Base-by-base conservation (phyloP, 345 rosid genomes). In the Arabidopsis arenosa region DNA sequence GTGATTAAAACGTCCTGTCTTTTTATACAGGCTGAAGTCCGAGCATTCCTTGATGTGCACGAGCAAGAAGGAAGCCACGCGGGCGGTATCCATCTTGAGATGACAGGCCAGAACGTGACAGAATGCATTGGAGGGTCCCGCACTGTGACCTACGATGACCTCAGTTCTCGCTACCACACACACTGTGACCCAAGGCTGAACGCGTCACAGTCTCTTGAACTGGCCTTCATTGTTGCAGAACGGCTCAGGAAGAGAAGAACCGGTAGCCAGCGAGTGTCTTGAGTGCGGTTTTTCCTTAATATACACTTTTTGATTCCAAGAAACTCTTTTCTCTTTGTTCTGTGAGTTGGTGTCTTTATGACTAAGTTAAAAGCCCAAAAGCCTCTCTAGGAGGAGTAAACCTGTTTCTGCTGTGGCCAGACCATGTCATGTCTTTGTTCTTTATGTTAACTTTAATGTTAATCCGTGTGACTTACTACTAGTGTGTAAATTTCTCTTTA, bases 121-220 rank as follows among this genome's bases (percentile, higher is more conserved):
- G 88, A 87, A 66, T 87, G 90, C 81, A 79, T 87, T 33, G 90
- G 90, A 75, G 90, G 90, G 23, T 87, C 88, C 9, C 83, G 84
- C 13, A 82, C 86, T 9, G 90, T 87, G 54, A 87, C 88, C 26
- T 87, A 59, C 4, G 86, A 87, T 37, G 87, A 85, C 76, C 73
- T 87, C 3, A 70, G 84, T 75, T 87, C 90, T 36, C 86, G 88
- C 39, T 86, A 86, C 75, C 90, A 83, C 84, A 86, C 90, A 40
- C 90, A 85, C 43, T 87, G 90, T 32, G 87, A 87, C 59, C 90
- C 90, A 37, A 82, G 90, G 63, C 89, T 87, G 15, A 87, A 85
- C 15, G 88, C 90, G 9, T 87, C 90, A 36, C 90, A 87, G 67
- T 77, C 90, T 64, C 90, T 86, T 41, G 90, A 86, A 73, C 72